Evolutionary conservation across 257 asterid species (phyloP).

Genomic region (Pogostemon cablin): DNA sequence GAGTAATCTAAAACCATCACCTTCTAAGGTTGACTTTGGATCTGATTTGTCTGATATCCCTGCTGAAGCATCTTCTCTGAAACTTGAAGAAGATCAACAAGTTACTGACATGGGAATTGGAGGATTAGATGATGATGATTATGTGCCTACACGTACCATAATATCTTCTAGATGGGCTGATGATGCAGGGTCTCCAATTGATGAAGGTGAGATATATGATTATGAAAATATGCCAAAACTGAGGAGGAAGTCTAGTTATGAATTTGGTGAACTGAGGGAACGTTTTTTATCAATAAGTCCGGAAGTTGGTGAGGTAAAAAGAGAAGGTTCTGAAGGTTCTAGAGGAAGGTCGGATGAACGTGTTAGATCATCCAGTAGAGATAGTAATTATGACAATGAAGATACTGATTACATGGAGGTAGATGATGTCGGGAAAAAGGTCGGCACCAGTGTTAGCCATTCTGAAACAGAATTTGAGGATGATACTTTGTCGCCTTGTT

Average conservation of each 20-base stretch:
- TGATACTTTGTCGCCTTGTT: constrained; percentile 47
- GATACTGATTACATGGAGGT: constrained; percentile 53
- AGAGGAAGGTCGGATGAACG: constrained; percentile 51
- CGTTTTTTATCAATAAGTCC: constrained; percentile 54
- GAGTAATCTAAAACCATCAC: constrained; percentile 39
- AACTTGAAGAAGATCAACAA: constrained; percentile 5
- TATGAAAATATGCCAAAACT: constrained; percentile 44
- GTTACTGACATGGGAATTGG: constrained; percentile 29
- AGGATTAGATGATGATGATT: constrained; percentile 48
- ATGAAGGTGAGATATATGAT: constrained; percentile 72
- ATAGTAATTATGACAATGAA: constrained; percentile 47
- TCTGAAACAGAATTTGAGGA: constrained; percentile 61
- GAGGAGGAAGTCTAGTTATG: constrained; percentile 46
- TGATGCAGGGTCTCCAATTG: constrained; percentile 70
- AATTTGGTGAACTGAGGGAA: constrained; percentile 43
- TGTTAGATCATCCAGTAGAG: constrained; percentile 69
- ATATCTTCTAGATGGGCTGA: constrained; percentile 85
- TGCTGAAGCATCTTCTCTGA: constrained; percentile 37
- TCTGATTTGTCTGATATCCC: constrained; percentile 41
- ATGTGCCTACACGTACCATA: constrained; percentile 50
- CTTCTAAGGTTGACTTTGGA: constrained; percentile 29
- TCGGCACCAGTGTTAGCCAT: constrained; percentile 45
- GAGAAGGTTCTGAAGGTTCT: constrained; percentile 41
- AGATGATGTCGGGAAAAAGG: constrained; percentile 44
- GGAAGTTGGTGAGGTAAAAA: constrained; percentile 55